Base-by-base conservation (phyloP, 495 filamentous ascomycete species). In the Hyaloscypha hepaticicola region DNA sequence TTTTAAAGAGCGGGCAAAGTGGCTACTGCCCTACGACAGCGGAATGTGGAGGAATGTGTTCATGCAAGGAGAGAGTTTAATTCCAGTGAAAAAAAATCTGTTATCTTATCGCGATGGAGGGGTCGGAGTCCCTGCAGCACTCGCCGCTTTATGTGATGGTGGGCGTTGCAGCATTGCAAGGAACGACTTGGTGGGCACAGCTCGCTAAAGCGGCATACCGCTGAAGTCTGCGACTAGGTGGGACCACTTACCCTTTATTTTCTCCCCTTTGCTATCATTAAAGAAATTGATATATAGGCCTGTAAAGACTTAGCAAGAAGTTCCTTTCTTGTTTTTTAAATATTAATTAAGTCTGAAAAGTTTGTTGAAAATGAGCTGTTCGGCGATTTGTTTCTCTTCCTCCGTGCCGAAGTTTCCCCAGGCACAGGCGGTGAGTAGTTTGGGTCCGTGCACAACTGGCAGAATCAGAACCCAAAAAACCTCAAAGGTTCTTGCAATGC, bases 71-170 rank as follows among this genome's bases (percentile, higher is more conserved):
- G n/a, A 16, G 4, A 45, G 38, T 4, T 45, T 45, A 45, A 45
- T 11, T 45, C 12, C 16, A 4, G 11, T 4, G 38, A 45, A 16
- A 11, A 45, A 97, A 66, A 88, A 85, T 55, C 16, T 45, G 38
- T 45, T 45, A 45, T 45, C 38, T 9, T 16, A 16, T 16, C 19
- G 19, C 73, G 90, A 79, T 51, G 81, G 80, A 48, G 58, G 38
- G 38, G 38, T 45, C 12, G 38, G 38, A 16, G 6, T 16, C 9
- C 38, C 52, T 21, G 64, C 50, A 25, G 68, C 51, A 21, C 61
- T 61, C 58, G 63, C 56, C 55, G 59, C 59, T n/a, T 24, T 49
- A 31, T 5, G 60, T 69, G 21, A 48, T 21, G 21, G 21, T 34
- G 38, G n/a, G n/a, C n/a, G n/a, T n/a, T n/a, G n/a, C n/a, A n/a